Evolutionary conservation across 768 basidiomycete species (phyloP).

Genomic region (Lentinula boryana): DNA sequence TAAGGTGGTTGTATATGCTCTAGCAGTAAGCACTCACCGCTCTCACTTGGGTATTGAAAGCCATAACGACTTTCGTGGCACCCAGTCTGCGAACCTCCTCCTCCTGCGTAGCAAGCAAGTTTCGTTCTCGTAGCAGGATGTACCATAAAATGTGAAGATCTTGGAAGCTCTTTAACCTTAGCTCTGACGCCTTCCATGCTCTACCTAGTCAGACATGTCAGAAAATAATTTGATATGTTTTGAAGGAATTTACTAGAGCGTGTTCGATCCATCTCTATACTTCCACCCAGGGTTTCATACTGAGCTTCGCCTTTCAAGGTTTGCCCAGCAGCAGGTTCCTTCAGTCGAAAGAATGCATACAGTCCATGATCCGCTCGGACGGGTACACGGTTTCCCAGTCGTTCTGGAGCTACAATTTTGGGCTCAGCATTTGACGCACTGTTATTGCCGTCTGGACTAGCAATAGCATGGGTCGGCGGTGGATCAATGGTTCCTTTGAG

Average conservation of each 20-base stretch:
- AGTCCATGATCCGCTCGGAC: slow-evolving; percentile 4
- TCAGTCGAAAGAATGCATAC: slow-evolving; percentile 10
- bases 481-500: background rate
- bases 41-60: slow-evolving; percentile 29
- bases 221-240: slow-evolving; percentile 21
- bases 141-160: slow-evolving; percentile 97
- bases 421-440: background rate
- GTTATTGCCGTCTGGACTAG: background rate
- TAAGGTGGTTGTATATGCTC: background rate
- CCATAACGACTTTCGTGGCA: slow-evolving; percentile 14
- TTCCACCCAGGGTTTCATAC: slow-evolving; percentile 7
- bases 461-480: background rate
- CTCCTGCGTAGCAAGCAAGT: slow-evolving; percentile 82
- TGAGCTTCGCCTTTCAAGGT: slow-evolving; percentile 5
- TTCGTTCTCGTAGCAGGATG: slow-evolving; percentile 80
- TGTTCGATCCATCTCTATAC: background rate
- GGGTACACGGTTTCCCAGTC: slow-evolving; percentile 4
- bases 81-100: slow-evolving; percentile 70
- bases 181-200: slow-evolving; percentile 80
- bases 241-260: slow-evolving; percentile 4
- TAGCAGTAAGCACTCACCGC: slow-evolving; percentile 28
- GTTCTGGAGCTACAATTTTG: background rate
- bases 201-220: slow-evolving; percentile 60
- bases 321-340: background rate
- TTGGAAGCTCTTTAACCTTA: slow-evolving; percentile 85